Evolutionary conservation across 2,329 filamentous ascomycete genomes (phyloP), one percentile per base, ranked within the genome.

Genomic region (Penicillium sp.): DNA sequence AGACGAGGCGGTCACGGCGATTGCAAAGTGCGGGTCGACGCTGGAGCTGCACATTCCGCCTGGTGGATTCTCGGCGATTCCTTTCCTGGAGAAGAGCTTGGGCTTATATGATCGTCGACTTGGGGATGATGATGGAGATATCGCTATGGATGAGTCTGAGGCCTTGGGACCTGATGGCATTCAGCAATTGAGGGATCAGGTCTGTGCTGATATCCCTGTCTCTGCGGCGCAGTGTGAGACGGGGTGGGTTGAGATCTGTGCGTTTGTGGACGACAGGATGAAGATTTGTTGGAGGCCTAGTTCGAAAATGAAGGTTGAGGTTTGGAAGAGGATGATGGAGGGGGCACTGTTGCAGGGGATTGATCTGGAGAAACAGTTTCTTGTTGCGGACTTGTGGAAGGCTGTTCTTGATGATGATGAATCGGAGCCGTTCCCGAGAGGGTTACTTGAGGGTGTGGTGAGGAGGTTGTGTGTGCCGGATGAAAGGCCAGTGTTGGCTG

Each of bases 181-280:
- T 60, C 63, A 47, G 56, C 44, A 23, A 24, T 66, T 67, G 26
- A 76, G 76, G 53, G 60, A 66, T 5, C 54, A 64, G 36, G 52
- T 83, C 2, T 79, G 81, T 56, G 66, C 65, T 9, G 70, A 83
- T 61, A 71, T 83, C 4, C 81, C 82, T 2, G 65, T 83, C 18
- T 83, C 81, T 16, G 61, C 74, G 15, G 73, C 63, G 6, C 76
- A 84, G 61, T 84, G 80, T 57, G 71, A 79, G 52, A 54, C 56
- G 8, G 79, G 67, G 2, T 85, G 81, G 80, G 64, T 61, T 34
- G 73, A 79, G 38, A 58, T 83, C 12, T 76, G 79, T 60, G 81
- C 78, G 28, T 85, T 84, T 66, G 77, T 83, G 52, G 63, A 71
- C 53, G 62, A 64, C 2, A 68, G 54, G 24, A 42, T 51, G 7